Conservation (phyloP, 306 rosid species). For the Canavalia gladiata region DNA sequence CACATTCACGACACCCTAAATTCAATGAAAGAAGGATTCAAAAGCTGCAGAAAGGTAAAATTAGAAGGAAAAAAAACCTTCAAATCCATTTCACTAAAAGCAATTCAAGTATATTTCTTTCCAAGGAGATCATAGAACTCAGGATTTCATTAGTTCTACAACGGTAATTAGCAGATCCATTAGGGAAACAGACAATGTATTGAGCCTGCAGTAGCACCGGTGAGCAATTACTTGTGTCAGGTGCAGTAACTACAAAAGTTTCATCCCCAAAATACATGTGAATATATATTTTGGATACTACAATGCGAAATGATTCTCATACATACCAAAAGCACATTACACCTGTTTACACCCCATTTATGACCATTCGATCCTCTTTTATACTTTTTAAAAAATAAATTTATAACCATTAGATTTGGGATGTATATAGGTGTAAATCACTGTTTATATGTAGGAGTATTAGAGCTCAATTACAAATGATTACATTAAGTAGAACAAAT, state of each 20-base stretch:
- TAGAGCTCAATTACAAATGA: not conserved
- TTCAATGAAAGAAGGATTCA: conserved; percentile 10
- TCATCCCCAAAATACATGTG: conserved; percentile 6
- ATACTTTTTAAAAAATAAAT: no score
- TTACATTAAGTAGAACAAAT: conserved; percentile 23
- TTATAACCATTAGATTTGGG: no score
- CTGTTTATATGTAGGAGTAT: no score
- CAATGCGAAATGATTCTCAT: not conserved
- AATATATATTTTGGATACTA: conserved; percentile 10
- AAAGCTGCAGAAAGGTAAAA: conserved; percentile 2
- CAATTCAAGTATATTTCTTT: conserved; percentile 25
- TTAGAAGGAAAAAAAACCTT: not conserved
- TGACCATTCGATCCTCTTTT: no score
- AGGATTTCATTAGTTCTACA: conserved; percentile 27
- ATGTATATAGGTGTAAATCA: no score
- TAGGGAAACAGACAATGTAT: not conserved
- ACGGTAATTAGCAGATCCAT: conserved; percentile 12
- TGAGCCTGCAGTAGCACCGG: conserved; percentile 9
- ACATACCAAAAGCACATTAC: no score
- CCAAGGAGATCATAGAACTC: not conserved
- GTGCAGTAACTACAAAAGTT: conserved; percentile 2
- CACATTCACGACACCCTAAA: conserved; percentile 4
- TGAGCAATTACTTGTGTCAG: conserved; percentile 10
- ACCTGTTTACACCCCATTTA: no score
- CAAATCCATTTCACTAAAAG: not conserved